phyloP scores from a whole-genome alignment of 768 basidiomycete species.

The Rhizopogon sp. region DNA sequence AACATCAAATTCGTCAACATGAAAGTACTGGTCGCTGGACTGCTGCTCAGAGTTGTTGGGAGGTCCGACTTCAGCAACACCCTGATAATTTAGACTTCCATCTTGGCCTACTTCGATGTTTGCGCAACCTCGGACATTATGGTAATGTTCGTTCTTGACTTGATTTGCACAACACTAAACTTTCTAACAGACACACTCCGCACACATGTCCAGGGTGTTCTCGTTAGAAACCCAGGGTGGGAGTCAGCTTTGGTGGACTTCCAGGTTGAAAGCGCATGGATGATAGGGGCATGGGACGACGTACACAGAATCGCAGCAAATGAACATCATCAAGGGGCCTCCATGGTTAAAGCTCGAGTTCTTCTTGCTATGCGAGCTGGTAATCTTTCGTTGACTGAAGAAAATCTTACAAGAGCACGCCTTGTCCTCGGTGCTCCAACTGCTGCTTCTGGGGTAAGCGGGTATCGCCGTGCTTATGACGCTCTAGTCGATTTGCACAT shows the following conservation, averaged over 20 bases:
- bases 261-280: conserved; percentile 92
- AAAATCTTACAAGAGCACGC: conserved; percentile 61
- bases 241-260: conserved; percentile 70
- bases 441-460: conserved; percentile 70
- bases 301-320: conserved; percentile 58
- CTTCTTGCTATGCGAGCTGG: conserved; percentile 72
- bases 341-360: conserved; percentile 72
- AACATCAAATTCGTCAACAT: conserved; percentile 96
- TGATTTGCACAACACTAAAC: conserved; percentile 3
- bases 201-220: conserved; percentile 89
- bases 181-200: conserved; percentile 74
- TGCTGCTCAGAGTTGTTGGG: conserved; percentile 99
- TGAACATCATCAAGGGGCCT: conserved; percentile 47
- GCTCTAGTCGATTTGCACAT: conserved; percentile 81
- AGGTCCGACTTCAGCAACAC: conserved; percentile 84
- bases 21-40: conserved; percentile 98
- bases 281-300: conserved; percentile 90
- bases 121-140: conserved; percentile 94
- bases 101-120: conserved; percentile 82
- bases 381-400: conserved; percentile 38
- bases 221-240: conserved; percentile 85
- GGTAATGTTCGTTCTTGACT: conserved; percentile 42
- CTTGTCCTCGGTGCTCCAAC: conserved; percentile 74
- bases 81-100: conserved; percentile 89
- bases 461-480: conserved; percentile 86